A percentile compares a stretch with the other conserved stretches of the same genome.
Conservation (phyloP, 305 asterid species). For the Fraxinus angustifolia region DNA sequence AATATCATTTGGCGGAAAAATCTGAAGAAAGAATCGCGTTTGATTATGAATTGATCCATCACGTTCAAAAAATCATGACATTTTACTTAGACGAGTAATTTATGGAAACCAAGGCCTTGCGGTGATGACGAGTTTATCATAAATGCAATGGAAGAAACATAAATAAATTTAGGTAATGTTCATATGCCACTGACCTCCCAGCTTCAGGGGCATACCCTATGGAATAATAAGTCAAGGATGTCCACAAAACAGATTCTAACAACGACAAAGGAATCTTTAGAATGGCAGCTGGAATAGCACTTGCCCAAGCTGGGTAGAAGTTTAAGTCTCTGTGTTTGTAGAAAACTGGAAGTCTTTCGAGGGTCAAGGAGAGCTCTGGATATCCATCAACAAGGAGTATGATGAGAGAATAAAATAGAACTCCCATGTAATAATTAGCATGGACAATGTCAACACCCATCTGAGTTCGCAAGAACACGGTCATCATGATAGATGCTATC, state of each 20-base stretch:
- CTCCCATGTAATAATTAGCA: slow-evolving; percentile 25
- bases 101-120: background rate
- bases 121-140: background rate
- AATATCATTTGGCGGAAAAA: slow-evolving; percentile 25
- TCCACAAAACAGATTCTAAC: slow-evolving; percentile 20
- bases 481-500: slow-evolving; percentile 25
- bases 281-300: slow-evolving; percentile 30
- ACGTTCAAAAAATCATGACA: background rate
- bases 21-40: background rate
- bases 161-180: background rate
- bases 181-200: slow-evolving; percentile 15
- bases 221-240: slow-evolving; percentile 17
- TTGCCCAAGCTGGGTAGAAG: slow-evolving; percentile 36
- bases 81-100: background rate
- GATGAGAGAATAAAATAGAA: slow-evolving; percentile 25
- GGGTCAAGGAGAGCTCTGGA: slow-evolving; percentile 27
- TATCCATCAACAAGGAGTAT: slow-evolving; percentile 22
- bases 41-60: background rate
- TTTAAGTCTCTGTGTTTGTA: slow-evolving; percentile 26
- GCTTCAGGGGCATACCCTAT: slow-evolving; percentile 24
- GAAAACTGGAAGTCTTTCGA: slow-evolving; percentile 27
- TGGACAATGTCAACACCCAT: slow-evolving; percentile 23
- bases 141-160: background rate
- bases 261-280: slow-evolving; percentile 22
- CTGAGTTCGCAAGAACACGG: slow-evolving; percentile 26